These are phyloP conservation scores for Cladobotryum mycophilum DNA, from an alignment of 2,329 filamentous ascomycete species.

Conservation along the genomic window DNA sequence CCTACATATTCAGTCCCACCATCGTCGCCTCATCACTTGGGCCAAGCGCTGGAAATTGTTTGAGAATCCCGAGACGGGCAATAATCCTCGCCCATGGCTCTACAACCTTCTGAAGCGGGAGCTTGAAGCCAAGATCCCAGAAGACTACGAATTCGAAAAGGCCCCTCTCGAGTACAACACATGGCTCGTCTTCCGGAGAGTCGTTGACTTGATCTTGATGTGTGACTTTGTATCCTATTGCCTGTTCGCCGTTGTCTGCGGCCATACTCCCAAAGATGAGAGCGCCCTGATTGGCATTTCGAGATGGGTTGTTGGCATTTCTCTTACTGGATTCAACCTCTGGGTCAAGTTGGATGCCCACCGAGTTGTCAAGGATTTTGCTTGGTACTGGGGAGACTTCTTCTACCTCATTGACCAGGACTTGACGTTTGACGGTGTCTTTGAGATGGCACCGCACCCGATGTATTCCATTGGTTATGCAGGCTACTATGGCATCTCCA, in stretches of 20 bases:
- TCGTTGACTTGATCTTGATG: slow-evolving; percentile 97
- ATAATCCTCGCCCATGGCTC: slow-evolving; percentile 74
- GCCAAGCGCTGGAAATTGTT: slow-evolving; percentile 82
- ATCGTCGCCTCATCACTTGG: slow-evolving; percentile 80
- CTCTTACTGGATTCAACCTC: slow-evolving; percentile 85
- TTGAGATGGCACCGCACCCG: slow-evolving; percentile 96
- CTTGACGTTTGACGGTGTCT: slow-evolving; percentile 95
- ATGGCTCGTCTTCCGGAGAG: slow-evolving; percentile 90
- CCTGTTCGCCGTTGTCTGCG: slow-evolving; percentile 87
- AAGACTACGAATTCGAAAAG: slow-evolving; percentile 88
- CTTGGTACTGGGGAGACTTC: slow-evolving; percentile 99
- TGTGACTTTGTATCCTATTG: slow-evolving; percentile 98
- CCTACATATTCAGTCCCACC: slow-evolving; percentile 82
- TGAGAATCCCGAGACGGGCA: slow-evolving; percentile 71
- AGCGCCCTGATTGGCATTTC: slow-evolving; percentile 58
- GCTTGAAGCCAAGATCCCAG: slow-evolving; percentile 87
- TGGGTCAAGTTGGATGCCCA: slow-evolving; percentile 99
- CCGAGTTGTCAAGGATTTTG: slow-evolving; percentile 96
- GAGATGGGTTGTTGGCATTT: slow-evolving; percentile 73
- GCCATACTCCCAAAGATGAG: slow-evolving; percentile 68
- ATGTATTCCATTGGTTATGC: slow-evolving; percentile 99
- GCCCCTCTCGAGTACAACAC: slow-evolving; percentile 98
- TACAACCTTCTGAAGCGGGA: slow-evolving; percentile 82
- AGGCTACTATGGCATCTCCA: slow-evolving; percentile 95
- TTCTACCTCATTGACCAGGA: slow-evolving; percentile 98